Percentiles rank a stretch among this genome's conserved stretches.
Conservation (phyloP, 768 basidiomycete species). For the Exidia glandulosa region DNA sequence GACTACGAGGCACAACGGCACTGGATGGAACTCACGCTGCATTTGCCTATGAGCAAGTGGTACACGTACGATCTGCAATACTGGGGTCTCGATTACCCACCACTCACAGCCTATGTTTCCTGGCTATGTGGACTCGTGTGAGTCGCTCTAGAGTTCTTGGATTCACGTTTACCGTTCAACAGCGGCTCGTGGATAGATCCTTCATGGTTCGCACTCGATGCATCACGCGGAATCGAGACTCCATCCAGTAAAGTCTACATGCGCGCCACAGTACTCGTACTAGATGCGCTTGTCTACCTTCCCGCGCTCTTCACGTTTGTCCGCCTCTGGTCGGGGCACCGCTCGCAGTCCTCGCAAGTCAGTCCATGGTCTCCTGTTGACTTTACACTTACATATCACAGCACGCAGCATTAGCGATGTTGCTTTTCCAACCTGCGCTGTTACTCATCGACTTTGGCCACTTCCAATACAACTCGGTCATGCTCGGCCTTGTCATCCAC, state of each 20-base stretch:
- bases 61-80: conserved; percentile 82
- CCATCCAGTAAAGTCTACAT: conserved; percentile 61
- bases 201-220: conserved; percentile 59
- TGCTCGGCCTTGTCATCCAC: conserved; percentile 72
- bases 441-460: conserved; percentile 85
- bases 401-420: conserved; percentile 56
- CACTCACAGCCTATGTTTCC: conserved; percentile 81
- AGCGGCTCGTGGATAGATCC: conserved; percentile 43
- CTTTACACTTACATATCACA: conserved; percentile 15
- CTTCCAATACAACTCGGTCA: conserved; percentile 91
- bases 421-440: conserved; percentile 76
- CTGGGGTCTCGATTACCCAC: conserved; percentile 95
- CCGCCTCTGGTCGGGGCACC: conserved; percentile 49
- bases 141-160: conserved; percentile 19
- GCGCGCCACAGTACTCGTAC: conserved; percentile 59
- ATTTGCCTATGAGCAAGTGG: conserved; percentile 68
- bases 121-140: conserved; percentile 74
- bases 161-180: conserved; percentile 5
- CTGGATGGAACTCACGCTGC: conserved; percentile 87
- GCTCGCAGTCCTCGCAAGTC: conserved; percentile 75
- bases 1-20: conserved; percentile 92
- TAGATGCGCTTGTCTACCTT: conserved; percentile 65
- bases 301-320: conserved; percentile 62
- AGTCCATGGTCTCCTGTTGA: conserved; percentile 6
- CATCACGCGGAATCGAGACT: conserved; percentile 64